Conservation (phyloP, 352 stramenopile genomes). For the Bremia lactucae region DNA sequence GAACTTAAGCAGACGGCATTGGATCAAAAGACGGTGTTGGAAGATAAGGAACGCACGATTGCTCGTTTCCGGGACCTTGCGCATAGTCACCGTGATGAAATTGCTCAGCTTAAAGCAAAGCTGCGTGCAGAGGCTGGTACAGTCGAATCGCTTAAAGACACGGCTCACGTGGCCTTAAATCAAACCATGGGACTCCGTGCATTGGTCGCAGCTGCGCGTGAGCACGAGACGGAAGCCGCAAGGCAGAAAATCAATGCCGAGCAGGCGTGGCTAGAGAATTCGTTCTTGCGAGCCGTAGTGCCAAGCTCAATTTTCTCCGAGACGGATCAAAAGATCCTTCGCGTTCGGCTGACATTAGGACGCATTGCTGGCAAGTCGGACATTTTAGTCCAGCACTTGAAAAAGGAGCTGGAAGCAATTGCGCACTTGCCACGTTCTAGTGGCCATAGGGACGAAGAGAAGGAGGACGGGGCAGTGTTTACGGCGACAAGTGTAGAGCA, state of each 20-base stretch:
- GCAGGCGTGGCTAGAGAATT: conserved; percentile 53
- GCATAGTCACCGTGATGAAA: conserved; percentile 58
- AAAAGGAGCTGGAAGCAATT: conserved; percentile 47
- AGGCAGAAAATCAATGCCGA: conserved; percentile 61
- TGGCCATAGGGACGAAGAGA: conserved; percentile 14
- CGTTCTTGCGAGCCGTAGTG: conserved; percentile 53
- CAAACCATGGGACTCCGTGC: conserved; percentile 64
- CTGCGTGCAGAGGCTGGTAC: conserved; percentile 58
- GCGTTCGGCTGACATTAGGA: conserved; percentile 49
- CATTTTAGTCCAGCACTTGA: conserved; percentile 54
- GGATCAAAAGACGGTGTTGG: conserved; percentile 45
- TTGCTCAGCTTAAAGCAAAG: conserved; percentile 60
- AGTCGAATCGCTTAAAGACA: conserved; percentile 64
- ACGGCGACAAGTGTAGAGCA: conserved; percentile 32
- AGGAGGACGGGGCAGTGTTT: conserved; percentile 19
- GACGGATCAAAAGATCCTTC: conserved; percentile 61
- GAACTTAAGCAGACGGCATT: conserved; percentile 45
- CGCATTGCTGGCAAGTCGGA: conserved; percentile 59
- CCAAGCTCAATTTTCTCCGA: conserved; percentile 66
- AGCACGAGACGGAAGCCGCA: conserved; percentile 56
- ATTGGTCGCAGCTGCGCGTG: conserved; percentile 41
- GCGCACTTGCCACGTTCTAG: conserved; percentile 17
- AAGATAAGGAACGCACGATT: conserved; percentile 78
- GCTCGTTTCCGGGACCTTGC: conserved; percentile 66
- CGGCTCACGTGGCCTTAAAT: conserved; percentile 57